These are phyloP conservation scores for Termitomyces sp. DNA, from an alignment of 768 basidiomycete species.

Conservation along the genomic window DNA sequence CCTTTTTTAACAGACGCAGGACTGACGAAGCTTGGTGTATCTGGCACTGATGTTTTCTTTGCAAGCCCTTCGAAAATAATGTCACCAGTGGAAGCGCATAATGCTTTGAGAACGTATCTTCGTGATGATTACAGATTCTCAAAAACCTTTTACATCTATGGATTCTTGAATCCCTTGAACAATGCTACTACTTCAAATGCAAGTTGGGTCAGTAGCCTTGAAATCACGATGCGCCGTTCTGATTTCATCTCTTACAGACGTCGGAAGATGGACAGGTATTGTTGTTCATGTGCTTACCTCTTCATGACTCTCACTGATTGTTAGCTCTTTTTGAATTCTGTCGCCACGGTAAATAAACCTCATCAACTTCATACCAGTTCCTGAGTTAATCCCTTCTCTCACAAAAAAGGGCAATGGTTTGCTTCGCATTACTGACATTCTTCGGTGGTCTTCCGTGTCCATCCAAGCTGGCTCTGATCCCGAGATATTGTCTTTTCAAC, in stretches of 20 bases:
- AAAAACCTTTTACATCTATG: conserved; percentile 35
- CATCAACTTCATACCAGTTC: background rate
- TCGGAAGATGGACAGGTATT: conserved; percentile 47
- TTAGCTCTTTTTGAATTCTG: conserved; percentile 31
- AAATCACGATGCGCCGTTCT: background rate
- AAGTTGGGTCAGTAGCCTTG: conserved; percentile 31
- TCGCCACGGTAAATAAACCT: conserved; percentile 30
- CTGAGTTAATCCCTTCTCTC: background rate
- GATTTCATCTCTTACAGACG: conserved; percentile 22
- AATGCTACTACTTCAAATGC: conserved; percentile 32
- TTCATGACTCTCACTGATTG: conserved; percentile 4
- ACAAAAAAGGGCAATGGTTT: conserved; percentile 40
- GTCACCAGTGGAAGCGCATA: conserved; percentile 43
- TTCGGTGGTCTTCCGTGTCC: conserved; percentile 40
- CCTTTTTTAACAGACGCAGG: conserved; percentile 41
- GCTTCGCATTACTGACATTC: conserved; percentile 41
- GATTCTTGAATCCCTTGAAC: conserved; percentile 32
- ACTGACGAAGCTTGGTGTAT: conserved; percentile 35
- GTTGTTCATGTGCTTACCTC: background rate
- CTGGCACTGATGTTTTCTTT: conserved; percentile 39
- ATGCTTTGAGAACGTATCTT: conserved; percentile 35
- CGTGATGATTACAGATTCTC: conserved; percentile 37
- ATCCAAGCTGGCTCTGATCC: conserved; percentile 26
- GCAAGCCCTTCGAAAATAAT: conserved; percentile 22
- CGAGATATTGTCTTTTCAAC: conserved; percentile 49